A percentile compares a stretch with the other conserved stretches of the same genome.
Conservation (phyloP, 192 early-diverging fungal species). For the Backusella sp. region DNA sequence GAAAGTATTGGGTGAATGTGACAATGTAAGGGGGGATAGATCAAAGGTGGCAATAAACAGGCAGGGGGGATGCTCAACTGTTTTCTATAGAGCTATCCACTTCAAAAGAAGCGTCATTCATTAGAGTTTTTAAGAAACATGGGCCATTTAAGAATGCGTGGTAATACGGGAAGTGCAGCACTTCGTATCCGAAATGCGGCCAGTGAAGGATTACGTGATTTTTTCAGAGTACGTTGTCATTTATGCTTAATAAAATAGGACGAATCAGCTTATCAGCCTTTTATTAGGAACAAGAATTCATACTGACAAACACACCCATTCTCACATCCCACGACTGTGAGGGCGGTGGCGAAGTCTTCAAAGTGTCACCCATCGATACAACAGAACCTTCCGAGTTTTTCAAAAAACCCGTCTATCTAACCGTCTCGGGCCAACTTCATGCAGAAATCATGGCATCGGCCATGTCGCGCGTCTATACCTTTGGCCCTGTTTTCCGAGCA, state of each 20-base stretch:
- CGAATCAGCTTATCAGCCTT: background rate
- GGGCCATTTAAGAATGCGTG: slow-evolving; percentile 71
- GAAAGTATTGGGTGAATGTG: slow-evolving; percentile 56
- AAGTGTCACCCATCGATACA: slow-evolving; percentile 39
- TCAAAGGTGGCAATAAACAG: too few relatives aligned
- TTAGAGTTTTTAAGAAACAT: slow-evolving; percentile 79
- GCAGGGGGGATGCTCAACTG: slow-evolving; percentile 11
- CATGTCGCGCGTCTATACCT: slow-evolving; percentile 74
- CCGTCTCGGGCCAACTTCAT: slow-evolving; percentile 87
- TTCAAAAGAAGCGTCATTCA: slow-evolving; percentile 82
- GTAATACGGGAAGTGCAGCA: slow-evolving; percentile 71
- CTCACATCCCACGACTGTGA: slow-evolving; percentile 88
- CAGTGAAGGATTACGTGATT: slow-evolving; percentile 66
- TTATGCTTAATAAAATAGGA: too few relatives aligned
- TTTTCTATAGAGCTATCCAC: slow-evolving; percentile 65
- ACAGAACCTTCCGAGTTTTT: slow-evolving; percentile 64
- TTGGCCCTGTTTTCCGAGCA: slow-evolving; percentile 83
- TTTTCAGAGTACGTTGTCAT: slow-evolving; percentile 54
- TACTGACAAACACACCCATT: slow-evolving; percentile 77
- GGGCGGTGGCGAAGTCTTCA: slow-evolving; percentile 85
- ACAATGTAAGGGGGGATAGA: slow-evolving; percentile 55
- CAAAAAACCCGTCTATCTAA: slow-evolving; percentile 67
- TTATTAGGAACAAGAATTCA: slow-evolving; percentile 66
- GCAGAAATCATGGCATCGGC: slow-evolving; percentile 72
- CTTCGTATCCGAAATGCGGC: slow-evolving; percentile 70